Base-by-base conservation (phyloP, 2,329 filamentous ascomycete species). In the Knoxdaviesia proteae region DNA sequence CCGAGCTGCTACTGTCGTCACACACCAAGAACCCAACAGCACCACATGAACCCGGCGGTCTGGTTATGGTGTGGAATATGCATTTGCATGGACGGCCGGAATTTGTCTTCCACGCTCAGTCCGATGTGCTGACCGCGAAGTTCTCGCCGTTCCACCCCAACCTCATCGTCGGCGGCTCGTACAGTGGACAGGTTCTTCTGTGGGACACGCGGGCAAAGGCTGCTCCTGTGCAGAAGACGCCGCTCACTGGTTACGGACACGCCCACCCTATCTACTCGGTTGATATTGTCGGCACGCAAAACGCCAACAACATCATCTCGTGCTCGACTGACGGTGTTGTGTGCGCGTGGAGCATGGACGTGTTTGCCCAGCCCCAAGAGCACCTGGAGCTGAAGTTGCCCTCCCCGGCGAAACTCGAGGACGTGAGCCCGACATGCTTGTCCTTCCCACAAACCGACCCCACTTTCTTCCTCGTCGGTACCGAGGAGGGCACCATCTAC, bases 61-160 rank as follows among this genome's bases (percentile, higher is more conserved):
- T 98, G 38, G 79, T 98, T 33, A 87, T 94, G 57, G 80, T 98
- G 34, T 98, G 92, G 92, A 98, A 94, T 56, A 71, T 86, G 54
- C 87, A 96, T 58, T 78, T 96, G 57, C 87, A 92, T 52, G 84
- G 90, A 51, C 77, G 90, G 32, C 86, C 90, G 1, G 90, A 98
- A 65, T 96, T 94, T 60, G 79, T 93, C 45, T 94, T 98, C 58
- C 87, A 94, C 53, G 87, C 88, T 7, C 88, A 92, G 47, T 94
- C 87, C 38, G 90, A 98, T 59, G 84, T 98, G 42, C 70, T 98
- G 9, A 83, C 87, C 0, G 90, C 90, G 49, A 92, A 90, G 50
- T 98, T 98, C 61, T 96, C 90, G n/a, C 90, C 90, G 0, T 94
- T 94, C 56, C 90, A 98, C 57, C 88, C 88, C 5, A 94, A 94